Evolutionary conservation across 2,329 filamentous ascomycete genomes (phyloP), one percentile per base, ranked within the genome.

Genomic region (Penicillium aurantiogriseum): DNA sequence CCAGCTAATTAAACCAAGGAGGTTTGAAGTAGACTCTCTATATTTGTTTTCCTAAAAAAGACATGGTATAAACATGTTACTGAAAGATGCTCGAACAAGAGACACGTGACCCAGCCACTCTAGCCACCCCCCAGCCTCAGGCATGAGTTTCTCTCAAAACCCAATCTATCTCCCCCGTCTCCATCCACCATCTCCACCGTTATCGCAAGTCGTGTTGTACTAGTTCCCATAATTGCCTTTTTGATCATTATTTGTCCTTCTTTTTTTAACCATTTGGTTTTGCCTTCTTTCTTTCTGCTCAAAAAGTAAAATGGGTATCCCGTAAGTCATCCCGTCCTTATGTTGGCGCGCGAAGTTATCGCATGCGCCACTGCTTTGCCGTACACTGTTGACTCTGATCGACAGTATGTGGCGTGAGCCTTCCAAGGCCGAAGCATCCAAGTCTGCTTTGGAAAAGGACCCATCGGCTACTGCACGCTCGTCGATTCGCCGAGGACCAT

Each of bases 321-420:
- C 75, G 75, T 77, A 68, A 73, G 74, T 76, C 64, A 61, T 48
- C 56, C 40, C 54, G 42, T 46, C 54, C 51, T 57, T 44, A 44
- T 52, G 25, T 11, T 45, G 11, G 46, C 45, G 46, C 59, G 54
- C 35, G 35, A 47, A 13, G 10, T 46, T 51, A 47, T 61, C 53
- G 52, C 61, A 58, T 61, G 57, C 59, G 58, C 58, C 57, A 61
- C 59, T 53, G 49, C 36, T 48, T 62, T 54, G 55, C 53, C 42
- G 33, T 29, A 44, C 45, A 50, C 61, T 56, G 66, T 63, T 71
- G 54, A 70, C 63, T 44, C 38, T n/a, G 19, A 54, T 43, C 17
- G 61, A 51, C 63, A 82, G 81, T 60, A 79, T 86, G 74, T 86
- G 79, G 77, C 79, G 78, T 70, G 80, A 82, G 68, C 81, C 82